Evolutionary conservation across 257 asterid genomes (phyloP), one percentile per base, ranked within the genome.

Genomic region (Henckelia pumila): DNA sequence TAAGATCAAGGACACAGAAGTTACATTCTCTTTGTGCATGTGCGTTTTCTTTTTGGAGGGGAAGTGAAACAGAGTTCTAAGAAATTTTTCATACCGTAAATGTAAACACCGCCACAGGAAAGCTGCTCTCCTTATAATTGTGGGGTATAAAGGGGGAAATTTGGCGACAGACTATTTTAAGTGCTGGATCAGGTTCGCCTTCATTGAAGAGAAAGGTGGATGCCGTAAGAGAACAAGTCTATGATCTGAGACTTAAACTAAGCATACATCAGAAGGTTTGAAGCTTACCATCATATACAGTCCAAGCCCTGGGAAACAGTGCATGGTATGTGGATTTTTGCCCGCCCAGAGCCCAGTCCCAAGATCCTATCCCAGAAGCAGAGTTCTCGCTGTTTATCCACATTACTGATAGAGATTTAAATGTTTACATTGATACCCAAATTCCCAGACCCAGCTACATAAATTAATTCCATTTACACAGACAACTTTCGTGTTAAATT

Each of bases 121-220:
- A 80, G 84, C 99, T 91, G 91, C 99, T 94, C 76, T 94, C 97
- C 80, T 85, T 85, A 63, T 94, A 94, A 80, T 94, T 94, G 74
- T 94, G 87, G 40, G 99, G 99, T 68, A 91, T 83, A 76, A 94
- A 76, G 21, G 99, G 99, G 60, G 99, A 94, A 59, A 94, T 79
- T 73, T 94, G 99, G 73, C 96, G 97, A 56, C 97, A 91, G 67
- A 84, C 95, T 69, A 91, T 83, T 80, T 78, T 88, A 52, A 94
- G 86, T 67, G 78, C 84, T 64, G 93, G 96, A 81, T 94, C 99
- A 66, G 99, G 96, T 87, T 90, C 96, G 74, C 96, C 99, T 93
- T 84, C 81, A 80, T 74, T 63, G 35, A 64, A 58, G 23, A 56
- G 20, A 76, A 56, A 71, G 59, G 33, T 17, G 47, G 21, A 71